Conservation (phyloP, 352 stramenopile species). For the Phytopythium ostracodes region DNA sequence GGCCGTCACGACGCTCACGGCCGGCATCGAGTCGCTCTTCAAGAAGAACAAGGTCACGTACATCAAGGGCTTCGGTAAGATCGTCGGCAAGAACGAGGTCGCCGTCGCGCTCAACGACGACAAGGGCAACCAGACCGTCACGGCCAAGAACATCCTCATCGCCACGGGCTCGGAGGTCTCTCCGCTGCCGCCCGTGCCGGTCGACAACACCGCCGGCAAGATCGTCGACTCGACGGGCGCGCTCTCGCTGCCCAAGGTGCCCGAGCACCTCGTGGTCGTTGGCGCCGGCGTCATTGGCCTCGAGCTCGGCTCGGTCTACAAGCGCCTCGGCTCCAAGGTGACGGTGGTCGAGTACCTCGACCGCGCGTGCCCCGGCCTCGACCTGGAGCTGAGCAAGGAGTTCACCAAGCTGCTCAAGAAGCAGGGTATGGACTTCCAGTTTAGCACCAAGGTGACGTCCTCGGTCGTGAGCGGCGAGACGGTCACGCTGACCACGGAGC, state of each 20-base stretch:
- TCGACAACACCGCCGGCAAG: conserved; percentile 96
- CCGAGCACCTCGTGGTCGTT: conserved; percentile 95
- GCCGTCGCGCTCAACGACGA: conserved; percentile 89
- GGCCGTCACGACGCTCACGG: conserved; percentile 92
- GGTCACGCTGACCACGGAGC: conserved; percentile 96
- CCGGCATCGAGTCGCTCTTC: conserved; percentile 97
- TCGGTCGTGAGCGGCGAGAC: conserved; percentile 89
- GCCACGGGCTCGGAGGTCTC: conserved; percentile 89
- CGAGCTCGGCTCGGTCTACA: conserved; percentile 98
- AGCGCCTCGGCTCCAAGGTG: conserved; percentile 92
- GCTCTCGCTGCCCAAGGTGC: conserved; percentile 91
- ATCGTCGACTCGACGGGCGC: conserved; percentile 99
- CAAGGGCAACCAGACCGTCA: conserved; percentile 87
- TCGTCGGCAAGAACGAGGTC: conserved; percentile 92
- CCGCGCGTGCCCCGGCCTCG: conserved; percentile 90
- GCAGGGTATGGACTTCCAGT: conserved; percentile 97
- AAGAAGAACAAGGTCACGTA: conserved; percentile 99
- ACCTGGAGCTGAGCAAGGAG: conserved; percentile 94
- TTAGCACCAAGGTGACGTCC: conserved; percentile 96
- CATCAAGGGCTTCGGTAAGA: conserved; percentile 95
- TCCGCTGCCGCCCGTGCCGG: conserved; percentile 92
- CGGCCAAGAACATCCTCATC: conserved; percentile 97
- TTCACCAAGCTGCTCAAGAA: conserved; percentile 98
- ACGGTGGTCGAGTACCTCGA: conserved; percentile 99
- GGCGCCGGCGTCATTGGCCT: conserved; percentile 98